Conservation (phyloP, 225 moss, liverwort and hornwort genomes). For the Climacium dendroides region DNA sequence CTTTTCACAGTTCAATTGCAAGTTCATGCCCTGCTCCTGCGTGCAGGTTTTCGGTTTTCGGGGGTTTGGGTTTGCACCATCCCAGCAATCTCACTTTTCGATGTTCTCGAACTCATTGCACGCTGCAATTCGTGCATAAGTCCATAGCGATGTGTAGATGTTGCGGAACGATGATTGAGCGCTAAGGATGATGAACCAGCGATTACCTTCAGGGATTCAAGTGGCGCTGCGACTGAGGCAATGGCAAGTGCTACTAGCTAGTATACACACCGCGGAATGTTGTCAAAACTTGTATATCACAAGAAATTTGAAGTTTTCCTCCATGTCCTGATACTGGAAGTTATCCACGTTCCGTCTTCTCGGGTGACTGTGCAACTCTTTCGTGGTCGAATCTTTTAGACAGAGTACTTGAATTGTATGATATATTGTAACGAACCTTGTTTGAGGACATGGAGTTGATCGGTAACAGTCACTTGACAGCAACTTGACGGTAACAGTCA, state of each 20-base stretch:
- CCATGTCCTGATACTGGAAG: neutral
- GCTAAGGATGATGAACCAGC: neutral
- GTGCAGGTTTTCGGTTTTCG: neutral
- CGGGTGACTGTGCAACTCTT: neutral
- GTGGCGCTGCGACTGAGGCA: neutral
- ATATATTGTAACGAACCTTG: neutral
- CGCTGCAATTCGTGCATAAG: neutral
- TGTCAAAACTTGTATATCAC: neutral
- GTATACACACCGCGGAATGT: neutral
- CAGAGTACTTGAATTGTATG: neutral
- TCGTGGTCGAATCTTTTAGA: neutral
- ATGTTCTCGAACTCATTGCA: neutral
- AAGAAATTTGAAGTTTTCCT: neutral
- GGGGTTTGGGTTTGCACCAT: neutral
- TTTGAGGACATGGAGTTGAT: neutral
- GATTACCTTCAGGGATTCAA: neutral
- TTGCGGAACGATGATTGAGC: neutral
- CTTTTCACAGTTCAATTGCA: neutral
- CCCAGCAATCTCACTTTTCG: neutral
- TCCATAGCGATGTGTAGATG: neutral
- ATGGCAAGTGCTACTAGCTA: neutral
- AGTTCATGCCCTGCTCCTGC: neutral
- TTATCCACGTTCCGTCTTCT: neutral
- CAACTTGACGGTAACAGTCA: no score
- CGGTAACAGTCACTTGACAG: neutral